These are phyloP conservation scores for Allantophomopsis cytisporea DNA, from an alignment of 2,329 filamentous ascomycete genomes.

Conservation along the genomic window DNA sequence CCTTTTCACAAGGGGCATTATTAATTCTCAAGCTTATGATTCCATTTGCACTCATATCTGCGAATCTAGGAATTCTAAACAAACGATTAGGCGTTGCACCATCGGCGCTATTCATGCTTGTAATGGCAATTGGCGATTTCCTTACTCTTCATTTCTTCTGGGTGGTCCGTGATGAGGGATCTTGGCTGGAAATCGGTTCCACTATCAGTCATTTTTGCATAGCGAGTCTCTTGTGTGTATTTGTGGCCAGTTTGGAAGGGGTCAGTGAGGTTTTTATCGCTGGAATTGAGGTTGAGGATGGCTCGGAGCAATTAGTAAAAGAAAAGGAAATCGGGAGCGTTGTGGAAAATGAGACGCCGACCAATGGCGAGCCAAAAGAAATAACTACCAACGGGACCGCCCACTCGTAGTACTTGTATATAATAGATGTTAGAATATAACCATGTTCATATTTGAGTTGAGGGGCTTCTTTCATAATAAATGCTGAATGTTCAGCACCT, in stretches of 20 bases:
- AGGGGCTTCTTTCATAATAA: no score
- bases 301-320: slow-evolving; percentile 9
- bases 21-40: slow-evolving; percentile 84
- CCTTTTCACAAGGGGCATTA: slow-evolving; percentile 79
- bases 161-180: slow-evolving; percentile 92
- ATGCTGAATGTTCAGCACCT: no score
- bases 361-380: slow-evolving; percentile 1
- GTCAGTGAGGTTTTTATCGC: slow-evolving; percentile 73
- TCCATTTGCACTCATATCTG: slow-evolving; percentile 83
- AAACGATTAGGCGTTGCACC: slow-evolving; percentile 71
- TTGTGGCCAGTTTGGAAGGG: slow-evolving; percentile 77
- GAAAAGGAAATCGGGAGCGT: slow-evolving; percentile 14
- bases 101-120: slow-evolving; percentile 83
- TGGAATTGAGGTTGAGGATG: slow-evolving; percentile 54
- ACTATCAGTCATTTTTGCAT: slow-evolving; percentile 95
- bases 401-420: neutral
- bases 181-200: slow-evolving; percentile 94
- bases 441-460: no score
- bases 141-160: slow-evolving; percentile 95
- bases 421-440: no score
- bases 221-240: slow-evolving; percentile 77
- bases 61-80: slow-evolving; percentile 89
- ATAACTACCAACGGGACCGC: slow-evolving; percentile 4
- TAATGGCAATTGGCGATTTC: slow-evolving; percentile 83
- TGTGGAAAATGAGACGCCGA: slow-evolving; percentile 2